These are phyloP conservation scores for Silene uniflora DNA, from an alignment of 148 eudicot genomes.

Conservation along the genomic window DNA sequence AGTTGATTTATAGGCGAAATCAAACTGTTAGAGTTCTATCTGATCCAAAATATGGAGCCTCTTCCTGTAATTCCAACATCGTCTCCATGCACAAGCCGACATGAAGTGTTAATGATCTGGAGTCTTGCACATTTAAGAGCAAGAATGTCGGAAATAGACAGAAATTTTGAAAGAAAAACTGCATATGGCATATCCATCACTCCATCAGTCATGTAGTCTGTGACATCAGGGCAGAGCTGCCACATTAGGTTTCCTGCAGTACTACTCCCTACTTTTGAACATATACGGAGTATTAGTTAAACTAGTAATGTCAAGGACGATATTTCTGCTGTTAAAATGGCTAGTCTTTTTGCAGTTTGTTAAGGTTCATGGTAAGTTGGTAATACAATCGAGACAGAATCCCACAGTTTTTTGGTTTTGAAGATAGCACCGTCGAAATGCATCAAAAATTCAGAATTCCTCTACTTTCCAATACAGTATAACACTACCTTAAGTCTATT, in stretches of 20 bases:
- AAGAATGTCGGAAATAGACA: slow-evolving; percentile 45
- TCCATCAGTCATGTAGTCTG: slow-evolving; percentile 75
- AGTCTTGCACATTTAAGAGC: slow-evolving; percentile 56
- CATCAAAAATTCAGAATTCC: too few species aligned
- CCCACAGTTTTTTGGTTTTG: too few species aligned
- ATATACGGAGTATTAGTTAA: slow-evolving; percentile 20
- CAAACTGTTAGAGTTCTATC: background rate
- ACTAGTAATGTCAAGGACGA: too few species aligned
- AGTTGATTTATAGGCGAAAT: too few species aligned
- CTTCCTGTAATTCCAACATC: slow-evolving; percentile 66
- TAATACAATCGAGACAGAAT: too few species aligned
- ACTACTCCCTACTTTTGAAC: slow-evolving; percentile 54
- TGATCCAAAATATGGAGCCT: slow-evolving; percentile 22
- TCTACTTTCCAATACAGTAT: too few species aligned
- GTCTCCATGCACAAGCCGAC: slow-evolving; percentile 53
- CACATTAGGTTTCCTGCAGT: slow-evolving; percentile 74
- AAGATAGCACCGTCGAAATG: too few species aligned
- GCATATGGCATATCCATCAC: too few species aligned
- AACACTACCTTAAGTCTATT: too few species aligned
- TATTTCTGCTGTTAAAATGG: too few species aligned
- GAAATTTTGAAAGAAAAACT: slow-evolving; percentile 52
- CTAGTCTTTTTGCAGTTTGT: too few species aligned
- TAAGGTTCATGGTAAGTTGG: too few species aligned
- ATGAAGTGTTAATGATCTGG: slow-evolving; percentile 40
- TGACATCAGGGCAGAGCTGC: slow-evolving; percentile 76